Evolutionary conservation across 257 asterid species (phyloP).

Genomic region (Solanum lycopersicoides): DNA sequence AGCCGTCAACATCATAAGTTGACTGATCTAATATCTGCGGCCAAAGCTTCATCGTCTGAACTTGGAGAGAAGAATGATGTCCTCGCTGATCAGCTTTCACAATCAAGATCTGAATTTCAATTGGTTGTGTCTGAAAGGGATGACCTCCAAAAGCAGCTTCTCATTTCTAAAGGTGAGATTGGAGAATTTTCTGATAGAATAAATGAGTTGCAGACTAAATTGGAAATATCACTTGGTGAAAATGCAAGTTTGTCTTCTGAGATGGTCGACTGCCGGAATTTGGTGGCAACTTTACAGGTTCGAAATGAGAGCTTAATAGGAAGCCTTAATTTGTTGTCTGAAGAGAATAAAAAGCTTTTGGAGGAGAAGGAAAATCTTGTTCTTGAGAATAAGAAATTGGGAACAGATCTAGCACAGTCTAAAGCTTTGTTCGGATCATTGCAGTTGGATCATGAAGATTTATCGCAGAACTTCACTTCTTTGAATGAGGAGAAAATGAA

Average conservation of each 20-base stretch:
- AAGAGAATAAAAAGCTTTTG: slow-evolving; percentile 46
- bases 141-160: slow-evolving; percentile 48
- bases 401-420: slow-evolving; percentile 42
- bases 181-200: slow-evolving; percentile 41
- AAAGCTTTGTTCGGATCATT: slow-evolving; percentile 40
- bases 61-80: slow-evolving; percentile 43
- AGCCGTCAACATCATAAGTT: slow-evolving; percentile 27
- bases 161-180: slow-evolving; percentile 45
- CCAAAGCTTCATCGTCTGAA: slow-evolving; percentile 39
- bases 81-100: slow-evolving; percentile 43
- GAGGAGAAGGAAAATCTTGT: slow-evolving; percentile 35
- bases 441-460: slow-evolving; percentile 26
- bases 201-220: slow-evolving; percentile 49
- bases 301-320: slow-evolving; percentile 48
- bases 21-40: slow-evolving; percentile 30
- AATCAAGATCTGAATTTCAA: slow-evolving; percentile 42
- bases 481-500: slow-evolving; percentile 41
- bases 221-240: slow-evolving; percentile 50
- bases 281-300: slow-evolving; percentile 37
- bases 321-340: slow-evolving; percentile 27
- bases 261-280: slow-evolving; percentile 46
- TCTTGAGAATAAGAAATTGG: slow-evolving; percentile 43
- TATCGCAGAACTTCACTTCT: slow-evolving; percentile 21
- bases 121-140: slow-evolving; percentile 38
- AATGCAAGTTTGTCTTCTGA: slow-evolving; percentile 53